Conservation (phyloP, 2,329 filamentous ascomycete genomes). For the Aspergillus uvarum region DNA sequence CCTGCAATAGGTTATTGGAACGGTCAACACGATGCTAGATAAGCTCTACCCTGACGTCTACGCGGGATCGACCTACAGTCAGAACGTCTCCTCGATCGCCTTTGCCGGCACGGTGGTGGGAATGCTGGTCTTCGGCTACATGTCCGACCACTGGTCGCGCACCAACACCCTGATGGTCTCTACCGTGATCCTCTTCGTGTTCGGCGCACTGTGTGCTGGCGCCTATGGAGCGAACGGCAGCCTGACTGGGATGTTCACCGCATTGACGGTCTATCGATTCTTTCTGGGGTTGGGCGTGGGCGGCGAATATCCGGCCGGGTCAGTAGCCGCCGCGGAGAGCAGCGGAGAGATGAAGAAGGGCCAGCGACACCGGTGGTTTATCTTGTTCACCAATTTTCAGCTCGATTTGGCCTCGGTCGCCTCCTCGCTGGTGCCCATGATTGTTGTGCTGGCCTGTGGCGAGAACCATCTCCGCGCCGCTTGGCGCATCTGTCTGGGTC, state of each 20-base stretch:
- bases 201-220: constrained; percentile 75
- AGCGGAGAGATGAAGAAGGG: constrained; percentile 80
- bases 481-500: constrained; percentile 78
- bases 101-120: constrained; percentile 85
- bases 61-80: constrained; percentile 62
- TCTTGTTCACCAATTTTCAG: constrained; percentile 84
- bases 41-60: constrained; percentile 70
- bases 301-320: constrained; percentile 60
- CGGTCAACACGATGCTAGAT: constrained; percentile 75
- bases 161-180: constrained; percentile 78
- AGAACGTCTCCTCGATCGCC: constrained; percentile 76
- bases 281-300: constrained; percentile 75
- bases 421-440: constrained; percentile 72
- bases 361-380: constrained; percentile 82
- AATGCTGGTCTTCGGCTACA: constrained; percentile 76
- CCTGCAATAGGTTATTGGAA: constrained; percentile 68
- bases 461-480: constrained; percentile 67
- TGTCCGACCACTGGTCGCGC: constrained; percentile 79
- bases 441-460: constrained; percentile 60
- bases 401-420: constrained; percentile 84
- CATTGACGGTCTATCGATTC: constrained; percentile 79
- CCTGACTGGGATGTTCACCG: constrained; percentile 69
- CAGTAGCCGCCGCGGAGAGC: constrained; percentile 78
- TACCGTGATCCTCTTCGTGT: constrained; percentile 79
- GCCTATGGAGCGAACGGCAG: constrained; percentile 74